Evolutionary conservation across 805 yeast genomes (phyloP).

Genomic region (Candida endomychidarum): DNA sequence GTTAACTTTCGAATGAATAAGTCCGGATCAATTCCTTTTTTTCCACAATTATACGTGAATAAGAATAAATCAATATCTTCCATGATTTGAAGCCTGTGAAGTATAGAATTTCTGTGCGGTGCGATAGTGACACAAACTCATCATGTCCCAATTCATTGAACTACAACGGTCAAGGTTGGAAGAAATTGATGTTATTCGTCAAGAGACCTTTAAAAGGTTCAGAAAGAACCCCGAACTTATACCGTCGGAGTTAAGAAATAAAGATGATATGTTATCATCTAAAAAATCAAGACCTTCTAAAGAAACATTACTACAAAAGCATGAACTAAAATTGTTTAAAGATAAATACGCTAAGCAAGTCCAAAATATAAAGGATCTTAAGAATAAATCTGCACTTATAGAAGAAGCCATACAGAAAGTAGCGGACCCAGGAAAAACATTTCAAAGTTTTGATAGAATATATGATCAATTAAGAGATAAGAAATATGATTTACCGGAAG

Average conservation of each 20-base stretch:
- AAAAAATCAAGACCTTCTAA: constrained; percentile 43
- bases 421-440: constrained; percentile 7
- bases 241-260: constrained; percentile 20
- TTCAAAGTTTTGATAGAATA: constrained; percentile 11
- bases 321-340: constrained; percentile 58
- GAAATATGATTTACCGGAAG: constrained; percentile 7
- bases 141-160: constrained; percentile 33
- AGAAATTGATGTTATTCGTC: constrained; percentile 72
- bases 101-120: not conserved
- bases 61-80: constrained; percentile 24
- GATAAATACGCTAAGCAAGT: constrained; percentile 40
- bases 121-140: not conserved
- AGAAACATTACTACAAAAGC: constrained; percentile 60
- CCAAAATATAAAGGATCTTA: constrained; percentile 11
- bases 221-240: constrained; percentile 59
- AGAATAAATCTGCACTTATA: constrained; percentile 5
- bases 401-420: constrained; percentile 8
- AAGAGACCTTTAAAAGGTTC: constrained; percentile 62
- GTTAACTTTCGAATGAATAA: constrained; percentile 28
- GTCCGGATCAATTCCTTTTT: constrained; percentile 37
- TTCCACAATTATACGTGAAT: constrained; percentile 60
- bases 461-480: constrained; percentile 7
- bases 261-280: constrained; percentile 14
- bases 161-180: constrained; percentile 43
- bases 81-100: not conserved